phyloP scores from a whole-genome alignment of 2,329 filamentous ascomycete genomes.

The Fusarium sarcochroum region DNA sequence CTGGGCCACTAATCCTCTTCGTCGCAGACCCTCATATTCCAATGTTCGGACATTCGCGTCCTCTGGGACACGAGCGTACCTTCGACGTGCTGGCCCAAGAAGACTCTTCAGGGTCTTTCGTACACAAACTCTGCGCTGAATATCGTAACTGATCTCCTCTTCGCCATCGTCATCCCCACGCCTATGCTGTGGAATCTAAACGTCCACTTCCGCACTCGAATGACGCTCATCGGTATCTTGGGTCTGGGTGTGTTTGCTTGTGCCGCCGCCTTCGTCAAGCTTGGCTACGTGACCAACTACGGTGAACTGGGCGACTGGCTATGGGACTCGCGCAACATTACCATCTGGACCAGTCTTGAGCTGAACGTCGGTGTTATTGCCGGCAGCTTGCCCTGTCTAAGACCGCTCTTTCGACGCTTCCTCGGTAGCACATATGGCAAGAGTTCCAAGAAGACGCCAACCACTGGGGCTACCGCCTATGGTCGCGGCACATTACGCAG shows the following conservation, averaged over 20 bases:
- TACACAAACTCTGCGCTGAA: constrained; percentile 59
- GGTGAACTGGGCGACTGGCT: constrained; percentile 58
- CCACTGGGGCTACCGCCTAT: constrained; percentile 44
- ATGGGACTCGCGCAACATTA: constrained; percentile 62
- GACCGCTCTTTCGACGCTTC: constrained; percentile 53
- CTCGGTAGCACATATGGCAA: constrained; percentile 52
- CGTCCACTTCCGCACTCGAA: constrained; percentile 59
- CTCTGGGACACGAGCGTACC: constrained; percentile 60
- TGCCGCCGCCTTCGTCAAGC: constrained; percentile 59
- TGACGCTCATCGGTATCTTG: constrained; percentile 58
- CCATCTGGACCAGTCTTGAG: constrained; percentile 61
- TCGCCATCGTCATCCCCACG: constrained; percentile 56
- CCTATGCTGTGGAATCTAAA: constrained; percentile 58
- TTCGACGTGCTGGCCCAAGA: constrained; percentile 58
- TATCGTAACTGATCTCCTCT: constrained; percentile 56
- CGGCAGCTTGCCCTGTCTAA: constrained; percentile 53
- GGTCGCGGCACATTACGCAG: constrained; percentile 44
- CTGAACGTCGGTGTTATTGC: constrained; percentile 57
- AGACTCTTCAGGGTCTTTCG: constrained; percentile 58
- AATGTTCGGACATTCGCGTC: constrained; percentile 62
- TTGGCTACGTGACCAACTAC: constrained; percentile 56
- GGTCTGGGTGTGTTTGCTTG: constrained; percentile 62
- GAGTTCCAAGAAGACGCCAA: constrained; percentile 47
- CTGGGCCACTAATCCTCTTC: not conserved
- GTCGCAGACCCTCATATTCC: constrained; percentile 59